Base-by-base conservation (phyloP, 257 asterid species). In the Dorcoceras hygrometricum region DNA sequence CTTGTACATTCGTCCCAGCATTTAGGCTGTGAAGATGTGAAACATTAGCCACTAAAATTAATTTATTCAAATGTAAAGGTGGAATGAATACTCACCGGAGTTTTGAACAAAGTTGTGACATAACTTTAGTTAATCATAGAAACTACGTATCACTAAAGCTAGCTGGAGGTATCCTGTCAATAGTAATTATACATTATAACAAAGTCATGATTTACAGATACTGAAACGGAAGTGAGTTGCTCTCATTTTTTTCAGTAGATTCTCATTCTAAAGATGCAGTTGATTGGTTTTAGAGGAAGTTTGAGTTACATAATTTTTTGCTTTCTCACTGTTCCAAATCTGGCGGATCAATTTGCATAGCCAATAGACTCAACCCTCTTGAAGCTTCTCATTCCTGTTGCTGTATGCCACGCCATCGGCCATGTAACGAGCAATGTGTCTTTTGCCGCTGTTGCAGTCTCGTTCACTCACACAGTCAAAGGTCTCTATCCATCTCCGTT, bases 391-490 rank as follows among this genome's bases (percentile, higher is more conserved):
- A 81, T 88, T 67, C 97, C 95, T 1, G 97, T 90, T 59, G 95
- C 97, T 32, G 80, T 73, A 18, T 90, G 96, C 76, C 97, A 90
- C 57, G 97, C 89, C 29, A 63, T 90, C 11, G 97, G 97, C 85
- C 97, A 90, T 72, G 79, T 88, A 23, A 86, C 90, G 24, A 87
- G 97, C 75, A 90, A 90, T 26, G 87, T 90, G 62, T 90, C 97
- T 2, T 90, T 90, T 80, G 95, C 97, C 73, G 82, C 97, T 0
- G 96, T 90, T 74, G 97, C 97, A 20, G 96, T 90, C 73, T 90
- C 97, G 8, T 90, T 90, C 82, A 87, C 97, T 66, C 98, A 91
- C 86, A 91, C 98, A 66, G 3, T 91, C 68, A 91, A 91, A 87
- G 98, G 98, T 89, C 57, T 58, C 50, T 20, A 26, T 50, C 32